Evolutionary conservation across 805 yeast genomes (phyloP).

Genomic region (Candida montana): DNA sequence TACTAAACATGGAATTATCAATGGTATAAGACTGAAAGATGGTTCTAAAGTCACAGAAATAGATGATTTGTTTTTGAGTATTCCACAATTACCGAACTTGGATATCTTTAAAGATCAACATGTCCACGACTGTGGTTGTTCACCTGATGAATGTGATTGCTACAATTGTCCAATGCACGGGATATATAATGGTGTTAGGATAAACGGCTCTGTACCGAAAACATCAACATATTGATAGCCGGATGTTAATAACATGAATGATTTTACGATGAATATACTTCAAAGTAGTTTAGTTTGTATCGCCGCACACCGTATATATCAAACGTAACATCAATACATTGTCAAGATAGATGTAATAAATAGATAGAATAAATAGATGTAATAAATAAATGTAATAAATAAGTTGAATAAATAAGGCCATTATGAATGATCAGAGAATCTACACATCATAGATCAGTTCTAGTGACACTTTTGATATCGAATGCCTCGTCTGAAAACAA

Average conservation of each 20-base stretch:
- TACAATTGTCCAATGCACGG: constrained; percentile 21
- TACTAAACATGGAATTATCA: constrained; percentile 19
- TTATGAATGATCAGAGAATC: no score
- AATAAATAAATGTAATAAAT: constrained; percentile 8
- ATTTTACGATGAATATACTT: no score
- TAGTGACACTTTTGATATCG: constrained; percentile 64
- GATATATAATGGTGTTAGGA: constrained; percentile 15
- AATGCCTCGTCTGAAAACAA: constrained; percentile 57
- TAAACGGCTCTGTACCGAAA: neutral
- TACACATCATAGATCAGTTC: constrained; percentile 48
- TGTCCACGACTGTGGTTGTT: constrained; percentile 22
- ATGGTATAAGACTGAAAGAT: constrained; percentile 20
- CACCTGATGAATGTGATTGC: constrained; percentile 19
- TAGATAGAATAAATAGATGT: neutral
- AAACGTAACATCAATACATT: no score
- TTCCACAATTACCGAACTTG: neutral
- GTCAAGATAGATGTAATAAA: no score
- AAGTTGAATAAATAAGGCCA: constrained; percentile 3
- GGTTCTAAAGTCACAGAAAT: constrained; percentile 10
- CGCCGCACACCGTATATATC: no score
- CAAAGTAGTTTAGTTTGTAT: no score
- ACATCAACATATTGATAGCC: no score
- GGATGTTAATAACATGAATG: no score
- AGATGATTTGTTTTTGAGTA: neutral
- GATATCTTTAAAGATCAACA: neutral